Conservation (phyloP, 371 early-diverging fungal genomes). For the Thermomucor indicae-seudaticae region DNA sequence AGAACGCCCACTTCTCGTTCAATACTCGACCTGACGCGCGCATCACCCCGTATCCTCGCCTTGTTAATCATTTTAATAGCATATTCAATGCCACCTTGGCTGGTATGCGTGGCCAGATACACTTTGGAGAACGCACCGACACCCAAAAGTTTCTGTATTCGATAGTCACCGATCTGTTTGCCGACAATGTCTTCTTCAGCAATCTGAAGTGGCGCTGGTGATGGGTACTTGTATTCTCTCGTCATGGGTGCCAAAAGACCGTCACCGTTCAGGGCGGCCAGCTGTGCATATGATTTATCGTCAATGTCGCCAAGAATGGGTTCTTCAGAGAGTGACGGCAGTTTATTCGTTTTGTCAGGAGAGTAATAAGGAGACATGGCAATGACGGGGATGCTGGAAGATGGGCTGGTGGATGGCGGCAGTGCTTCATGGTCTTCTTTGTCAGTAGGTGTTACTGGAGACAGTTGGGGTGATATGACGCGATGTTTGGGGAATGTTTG, state of each 20-base stretch:
- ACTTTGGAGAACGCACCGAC: constrained; percentile 48
- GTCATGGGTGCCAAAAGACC: constrained; percentile 6
- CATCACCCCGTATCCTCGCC: constrained; percentile 27
- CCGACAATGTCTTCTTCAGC: constrained; percentile 25
- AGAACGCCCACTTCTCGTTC: constrained; percentile 45
- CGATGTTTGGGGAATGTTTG: constrained; percentile 10
- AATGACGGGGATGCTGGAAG: constrained; percentile 26
- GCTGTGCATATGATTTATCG: constrained; percentile 2
- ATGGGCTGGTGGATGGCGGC: constrained; percentile 1
- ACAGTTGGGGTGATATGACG: constrained; percentile 3
- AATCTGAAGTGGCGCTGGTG: constrained; percentile 10
- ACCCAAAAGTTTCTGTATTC: constrained; percentile 27
- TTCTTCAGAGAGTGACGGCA: constrained; percentile 28
- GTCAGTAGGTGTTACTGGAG: constrained; percentile 13
- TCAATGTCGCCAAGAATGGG: constrained; percentile 35
- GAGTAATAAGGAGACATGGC: constrained; percentile 24
- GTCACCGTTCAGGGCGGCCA: not conserved
- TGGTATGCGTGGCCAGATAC: constrained; percentile 25
- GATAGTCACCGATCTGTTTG: constrained; percentile 29
- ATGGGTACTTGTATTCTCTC: constrained; percentile 14
- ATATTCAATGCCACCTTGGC: constrained; percentile 10
- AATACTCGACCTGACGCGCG: constrained; percentile 40
- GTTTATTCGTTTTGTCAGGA: constrained; percentile 19
- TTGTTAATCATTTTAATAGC: constrained; percentile 44
- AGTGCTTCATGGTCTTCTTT: constrained; percentile 4